Conservation (phyloP, 768 basidiomycete species). For the Serendipita sp. region DNA sequence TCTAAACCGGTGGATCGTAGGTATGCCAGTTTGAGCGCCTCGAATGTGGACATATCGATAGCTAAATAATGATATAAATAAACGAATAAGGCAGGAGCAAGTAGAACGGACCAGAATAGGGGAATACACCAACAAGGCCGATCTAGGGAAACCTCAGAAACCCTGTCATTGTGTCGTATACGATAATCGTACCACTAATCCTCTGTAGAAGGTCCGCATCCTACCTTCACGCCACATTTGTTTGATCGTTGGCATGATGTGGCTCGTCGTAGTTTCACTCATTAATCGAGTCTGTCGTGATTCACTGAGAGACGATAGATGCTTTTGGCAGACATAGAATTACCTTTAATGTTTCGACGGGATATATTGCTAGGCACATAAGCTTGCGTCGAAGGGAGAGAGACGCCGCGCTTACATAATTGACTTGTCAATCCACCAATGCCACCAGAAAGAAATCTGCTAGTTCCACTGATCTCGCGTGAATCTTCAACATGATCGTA, state of each 20-base stretch:
- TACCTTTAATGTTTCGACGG: constrained; percentile 90
- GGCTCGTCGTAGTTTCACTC: constrained; percentile 29
- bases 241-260: constrained; percentile 36
- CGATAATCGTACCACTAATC: constrained; percentile 54
- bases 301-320: not conserved
- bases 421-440: constrained; percentile 91
- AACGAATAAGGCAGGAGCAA: not conserved
- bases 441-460: constrained; percentile 89
- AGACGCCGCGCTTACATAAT: constrained; percentile 41
- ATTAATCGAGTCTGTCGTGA: constrained; percentile 75
- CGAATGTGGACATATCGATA: constrained; percentile 96
- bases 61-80: constrained; percentile 45
- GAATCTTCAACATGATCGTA: constrained; percentile 83
- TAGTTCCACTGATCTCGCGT: constrained; percentile 75
- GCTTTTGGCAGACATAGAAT: not conserved
- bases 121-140: constrained; percentile 91
- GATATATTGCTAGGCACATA: constrained; percentile 64
- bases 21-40: constrained; percentile 87
- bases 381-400: constrained; percentile 13
- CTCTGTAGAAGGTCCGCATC: constrained; percentile 75
- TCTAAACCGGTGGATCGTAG: constrained; percentile 71
- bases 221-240: constrained; percentile 70
- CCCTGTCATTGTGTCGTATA: constrained; percentile 11
- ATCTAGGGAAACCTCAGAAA: constrained; percentile 36
- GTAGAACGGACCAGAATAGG: constrained; percentile 39